These are phyloP conservation scores for Exophiala bonariae DNA, from an alignment of 2,329 filamentous ascomycete species.

Conservation along the genomic window DNA sequence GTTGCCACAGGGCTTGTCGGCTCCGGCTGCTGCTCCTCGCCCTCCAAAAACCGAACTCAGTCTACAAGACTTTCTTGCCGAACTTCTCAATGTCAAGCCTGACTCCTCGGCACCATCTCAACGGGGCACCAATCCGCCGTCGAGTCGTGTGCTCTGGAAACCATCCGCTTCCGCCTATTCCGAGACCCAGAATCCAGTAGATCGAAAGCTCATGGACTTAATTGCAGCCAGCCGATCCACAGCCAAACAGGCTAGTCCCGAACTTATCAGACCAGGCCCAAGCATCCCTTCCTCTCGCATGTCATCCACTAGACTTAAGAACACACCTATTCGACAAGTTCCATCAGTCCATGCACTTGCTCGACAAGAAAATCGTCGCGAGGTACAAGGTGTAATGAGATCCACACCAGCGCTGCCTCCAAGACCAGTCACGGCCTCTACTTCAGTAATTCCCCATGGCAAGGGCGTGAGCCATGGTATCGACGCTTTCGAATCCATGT, in stretches of 20 bases:
- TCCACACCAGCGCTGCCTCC: no score
- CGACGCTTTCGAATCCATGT: constrained; percentile 2
- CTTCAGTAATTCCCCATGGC: constrained; percentile 1
- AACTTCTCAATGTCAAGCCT: background rate
- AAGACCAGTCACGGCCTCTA: no score
- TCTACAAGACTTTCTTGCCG: background rate
- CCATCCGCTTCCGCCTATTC: background rate
- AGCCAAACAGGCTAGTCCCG: no score
- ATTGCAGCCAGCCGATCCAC: no score
- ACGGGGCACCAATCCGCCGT: background rate
- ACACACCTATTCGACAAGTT: no score
- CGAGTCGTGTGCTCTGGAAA: background rate
- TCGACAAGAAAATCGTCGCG: no score
- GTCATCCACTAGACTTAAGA: no score
- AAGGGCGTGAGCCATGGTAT: constrained; percentile 13
- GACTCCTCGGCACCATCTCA: no score
- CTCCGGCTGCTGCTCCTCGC: background rate
- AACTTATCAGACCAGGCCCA: no score
- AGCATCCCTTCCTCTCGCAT: no score
- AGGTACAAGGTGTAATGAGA: no score
- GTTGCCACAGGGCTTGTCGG: background rate
- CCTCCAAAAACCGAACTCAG: background rate
- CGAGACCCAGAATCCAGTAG: background rate
- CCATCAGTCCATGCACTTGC: no score
- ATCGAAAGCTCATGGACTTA: background rate